phyloP scores from a whole-genome alignment of 345 rosid species.

The Syzygium aromaticum region DNA sequence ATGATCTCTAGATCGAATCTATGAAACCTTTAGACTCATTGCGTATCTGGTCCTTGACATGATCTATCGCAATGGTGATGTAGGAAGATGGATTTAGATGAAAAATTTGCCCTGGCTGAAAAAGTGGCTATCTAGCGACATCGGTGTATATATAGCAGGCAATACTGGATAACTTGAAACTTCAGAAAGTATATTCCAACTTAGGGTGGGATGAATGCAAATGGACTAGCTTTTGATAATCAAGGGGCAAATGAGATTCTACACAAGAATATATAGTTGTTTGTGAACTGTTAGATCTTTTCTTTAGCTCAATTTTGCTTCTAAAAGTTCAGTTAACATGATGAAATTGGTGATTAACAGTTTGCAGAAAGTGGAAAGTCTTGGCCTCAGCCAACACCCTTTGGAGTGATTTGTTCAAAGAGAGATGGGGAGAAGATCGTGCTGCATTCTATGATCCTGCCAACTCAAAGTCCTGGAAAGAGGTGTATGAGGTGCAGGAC shows the following conservation, averaged over 20 bases:
- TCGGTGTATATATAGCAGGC: not conserved
- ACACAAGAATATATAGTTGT: not conserved
- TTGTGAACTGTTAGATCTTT: not conserved
- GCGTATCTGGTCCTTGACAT: not conserved
- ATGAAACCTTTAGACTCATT: not conserved
- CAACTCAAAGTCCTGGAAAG: slow-evolving; percentile 38
- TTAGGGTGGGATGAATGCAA: not conserved
- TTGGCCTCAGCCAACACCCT: slow-evolving; percentile 32
- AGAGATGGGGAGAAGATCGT: slow-evolving; percentile 49
- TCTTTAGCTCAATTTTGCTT: not conserved
- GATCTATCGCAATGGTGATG: not conserved
- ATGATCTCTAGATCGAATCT: not conserved
- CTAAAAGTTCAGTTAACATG: not conserved
- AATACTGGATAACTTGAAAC: no score
- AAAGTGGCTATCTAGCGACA: not conserved
- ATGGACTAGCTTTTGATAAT: not conserved
- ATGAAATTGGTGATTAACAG: slow-evolving; percentile 15
- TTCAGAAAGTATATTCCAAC: not conserved
- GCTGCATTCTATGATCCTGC: slow-evolving; percentile 32
- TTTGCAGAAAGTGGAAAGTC: slow-evolving; percentile 51
- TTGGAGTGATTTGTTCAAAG: slow-evolving; percentile 39
- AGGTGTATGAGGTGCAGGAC: slow-evolving; percentile 43
- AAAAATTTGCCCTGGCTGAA: not conserved
- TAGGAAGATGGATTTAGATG: not conserved
- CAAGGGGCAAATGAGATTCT: not conserved